phyloP scores from a whole-genome alignment of 345 rosid genomes.

The Geranium rotundifolium region DNA sequence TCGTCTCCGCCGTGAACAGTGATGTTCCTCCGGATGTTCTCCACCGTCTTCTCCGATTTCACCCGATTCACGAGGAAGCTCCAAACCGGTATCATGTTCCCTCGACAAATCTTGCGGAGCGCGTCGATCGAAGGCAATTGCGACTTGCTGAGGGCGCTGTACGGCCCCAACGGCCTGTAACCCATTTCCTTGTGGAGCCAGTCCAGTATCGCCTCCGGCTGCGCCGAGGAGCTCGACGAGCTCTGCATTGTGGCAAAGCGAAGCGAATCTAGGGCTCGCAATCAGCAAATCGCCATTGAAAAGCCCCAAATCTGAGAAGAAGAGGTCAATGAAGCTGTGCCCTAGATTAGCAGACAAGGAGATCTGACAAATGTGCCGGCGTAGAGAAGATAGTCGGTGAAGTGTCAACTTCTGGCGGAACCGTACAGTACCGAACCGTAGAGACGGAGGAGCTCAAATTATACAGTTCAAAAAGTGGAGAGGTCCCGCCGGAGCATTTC shows the following conservation, averaged over 20 bases:
- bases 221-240: conserved; percentile 31
- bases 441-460: too few relatives aligned
- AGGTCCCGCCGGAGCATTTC: too few relatives aligned
- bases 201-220: conserved; percentile 65
- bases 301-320: neutral
- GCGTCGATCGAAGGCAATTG: conserved; percentile 62
- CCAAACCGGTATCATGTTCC: conserved; percentile 82
- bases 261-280: neutral
- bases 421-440: too few relatives aligned
- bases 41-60: conserved; percentile 79
- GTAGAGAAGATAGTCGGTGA: too few relatives aligned
- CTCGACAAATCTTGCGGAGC: conserved; percentile 62
- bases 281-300: neutral
- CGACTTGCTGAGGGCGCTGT: conserved; percentile 39
- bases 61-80: conserved; percentile 52
- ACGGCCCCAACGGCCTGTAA: conserved; percentile 62
- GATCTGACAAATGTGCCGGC: too few relatives aligned
- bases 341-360: too few relatives aligned
- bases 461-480: too few relatives aligned
- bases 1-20: conserved; percentile 56
- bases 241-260: conserved; percentile 23
- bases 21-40: conserved; percentile 63
- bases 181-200: conserved; percentile 93
- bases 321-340: too few relatives aligned
- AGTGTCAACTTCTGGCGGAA: too few relatives aligned